These are phyloP conservation scores for Agrocybe praecox DNA, from an alignment of 768 basidiomycete species.

Conservation along the genomic window DNA sequence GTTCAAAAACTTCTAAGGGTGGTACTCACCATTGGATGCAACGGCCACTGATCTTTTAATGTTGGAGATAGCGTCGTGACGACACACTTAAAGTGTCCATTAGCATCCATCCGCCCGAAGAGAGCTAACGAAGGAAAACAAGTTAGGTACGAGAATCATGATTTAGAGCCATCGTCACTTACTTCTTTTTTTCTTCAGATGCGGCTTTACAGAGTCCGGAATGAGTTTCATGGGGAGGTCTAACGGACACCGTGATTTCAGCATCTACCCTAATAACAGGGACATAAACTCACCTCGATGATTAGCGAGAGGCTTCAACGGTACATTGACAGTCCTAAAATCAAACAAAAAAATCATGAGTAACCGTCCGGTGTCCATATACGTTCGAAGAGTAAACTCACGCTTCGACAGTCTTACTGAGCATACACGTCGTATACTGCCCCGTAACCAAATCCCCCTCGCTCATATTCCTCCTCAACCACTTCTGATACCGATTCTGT, in stretches of 20 bases:
- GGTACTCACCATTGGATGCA: constrained; percentile 42
- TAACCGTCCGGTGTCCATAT: not conserved
- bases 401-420: constrained; percentile 50
- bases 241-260: constrained; percentile 14
- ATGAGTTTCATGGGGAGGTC: constrained; percentile 45
- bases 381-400: constrained; percentile 25
- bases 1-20: too few relatives aligned
- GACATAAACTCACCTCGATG: constrained; percentile 45
- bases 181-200: constrained; percentile 30
- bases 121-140: constrained; percentile 29
- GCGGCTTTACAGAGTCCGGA: constrained; percentile 31
- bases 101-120: constrained; percentile 57
- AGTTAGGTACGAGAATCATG: too few relatives aligned
- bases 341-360: not conserved
- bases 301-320: constrained; percentile 50
- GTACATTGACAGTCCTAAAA: constrained; percentile 54
- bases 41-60: constrained; percentile 44
- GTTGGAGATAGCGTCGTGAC: constrained; percentile 58
- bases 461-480: constrained; percentile 25
- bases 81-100: constrained; percentile 62
- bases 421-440: constrained; percentile 57
- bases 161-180: not conserved
- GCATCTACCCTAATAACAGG: not conserved
- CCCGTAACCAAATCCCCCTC: constrained; percentile 38
- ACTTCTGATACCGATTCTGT: constrained; percentile 44